Evolutionary conservation across 2,329 filamentous ascomycete genomes (phyloP).

Genomic region (Microdochium bolleyi): DNA sequence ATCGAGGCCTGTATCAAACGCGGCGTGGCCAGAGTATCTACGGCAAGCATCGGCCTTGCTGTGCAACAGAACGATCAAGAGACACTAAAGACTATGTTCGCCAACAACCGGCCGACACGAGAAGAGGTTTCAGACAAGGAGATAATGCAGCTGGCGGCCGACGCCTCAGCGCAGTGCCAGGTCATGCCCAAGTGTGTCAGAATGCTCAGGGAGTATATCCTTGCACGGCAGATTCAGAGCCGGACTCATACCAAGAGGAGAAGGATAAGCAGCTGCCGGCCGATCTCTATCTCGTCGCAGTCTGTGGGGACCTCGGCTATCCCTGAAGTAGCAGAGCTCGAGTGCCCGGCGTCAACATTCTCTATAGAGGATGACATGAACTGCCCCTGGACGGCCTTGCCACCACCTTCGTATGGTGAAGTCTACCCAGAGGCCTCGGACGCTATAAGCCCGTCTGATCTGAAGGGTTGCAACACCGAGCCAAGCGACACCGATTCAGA

Average conservation of each 20-base stretch:
- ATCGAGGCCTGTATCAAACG: not conserved
- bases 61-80: not conserved
- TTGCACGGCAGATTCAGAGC: not conserved
- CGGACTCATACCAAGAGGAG: not conserved
- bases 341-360: not conserved
- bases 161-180: not conserved
- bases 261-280: not conserved
- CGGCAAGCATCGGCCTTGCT: not conserved
- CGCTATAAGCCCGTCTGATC: too few species aligned
- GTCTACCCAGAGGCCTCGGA: too few species aligned
- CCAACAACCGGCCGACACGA: not conserved
- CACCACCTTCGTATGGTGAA: not conserved
- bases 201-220: not conserved
- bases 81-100: not conserved
- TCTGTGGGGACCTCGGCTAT: not conserved
- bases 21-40: not conserved
- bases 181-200: not conserved
- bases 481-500: too few species aligned
- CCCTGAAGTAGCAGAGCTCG: not conserved
- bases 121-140: not conserved
- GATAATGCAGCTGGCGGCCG: not conserved
- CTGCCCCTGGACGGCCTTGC: not conserved
- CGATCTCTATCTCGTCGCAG: not conserved
- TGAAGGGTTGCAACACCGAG: too few species aligned
- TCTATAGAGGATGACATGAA: not conserved